Evolutionary conservation across 768 basidiomycete species (phyloP), one percentile per base, ranked within the genome.

Genomic region (Amylocystis lapponica): DNA sequence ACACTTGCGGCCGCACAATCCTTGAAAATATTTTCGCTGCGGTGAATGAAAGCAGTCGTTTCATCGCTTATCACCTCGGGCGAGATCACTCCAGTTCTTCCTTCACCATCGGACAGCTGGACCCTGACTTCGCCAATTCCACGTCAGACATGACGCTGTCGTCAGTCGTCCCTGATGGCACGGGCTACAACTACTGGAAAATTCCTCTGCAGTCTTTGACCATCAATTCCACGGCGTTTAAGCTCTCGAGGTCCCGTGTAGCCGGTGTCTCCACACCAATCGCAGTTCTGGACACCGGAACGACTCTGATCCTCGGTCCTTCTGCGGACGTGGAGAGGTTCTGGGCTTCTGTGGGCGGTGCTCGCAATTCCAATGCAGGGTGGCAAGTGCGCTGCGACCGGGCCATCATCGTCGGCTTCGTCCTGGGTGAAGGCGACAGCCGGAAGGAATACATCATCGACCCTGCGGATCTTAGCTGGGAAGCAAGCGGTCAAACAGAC

Each of bases 241-340:
- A 45, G 10, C 55, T 79, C 14, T 70, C 76, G 2, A 43, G 54
- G 13, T 78, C 79, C 13, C 68, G 69, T 42, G 62, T 78, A 21
- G 56, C 50, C 4, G 67, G 67, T 16, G 64, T 73, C 19, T 36
- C 59, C 11, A 51, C 62, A 2, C 68, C 71, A 0, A 71, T 83
- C 37, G 79, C 74, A 3, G 72, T 85, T 20, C 67, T 83, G 21
- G 83, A 84, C 53, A 79, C 79, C 20, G 80, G 80, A 3, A 78
- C 76, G 20, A 78, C 76, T 4, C 66, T 78, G 41, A 66, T 79
- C 20, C 65, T 79, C 5, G 78, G 75, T 4, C 79, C 79, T 5
- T 58, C 68, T 1, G 48, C 44, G 14, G 80, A 81, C 44, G 76
- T 81, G 30, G 61, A 65, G 4, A 66, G 71, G 5, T 71, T 85